Base-by-base conservation (phyloP, 306 rosid genomes). In the Arachis hypogaea region DNA sequence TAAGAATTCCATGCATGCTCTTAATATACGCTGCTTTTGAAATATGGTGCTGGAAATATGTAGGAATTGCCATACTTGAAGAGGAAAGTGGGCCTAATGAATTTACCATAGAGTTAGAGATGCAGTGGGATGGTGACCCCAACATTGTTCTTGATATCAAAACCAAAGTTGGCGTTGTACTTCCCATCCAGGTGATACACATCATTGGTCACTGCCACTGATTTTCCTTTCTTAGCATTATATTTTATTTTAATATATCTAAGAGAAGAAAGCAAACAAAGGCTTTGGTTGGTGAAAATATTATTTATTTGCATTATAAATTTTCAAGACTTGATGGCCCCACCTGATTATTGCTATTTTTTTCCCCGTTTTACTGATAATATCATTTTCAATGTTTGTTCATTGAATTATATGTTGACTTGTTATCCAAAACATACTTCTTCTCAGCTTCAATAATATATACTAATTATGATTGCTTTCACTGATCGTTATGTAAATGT, bases 91-190 rank as follows among this genome's bases (percentile, higher is more conserved):
- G 81, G 41, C 6, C 72, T 73, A 76, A 47, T 9, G 94, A 89
- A 73, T 77, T 91, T 44, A 91, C 96, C 11, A 69, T 94, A 85
- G 97, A 94, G 86, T 69, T 94, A 72, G 98, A 94, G 81, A 78
- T 94, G 85, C 93, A 94, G 56, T 94, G 98, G 98, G 98, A 94
- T 83, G 98, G 98, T 54, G 83, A 89, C 70, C 98, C 96, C 18
- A 80, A 85, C 69, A 84, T 94, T 63, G 79, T 87, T 54, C 91
- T 94, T 76, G 97, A 84, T 71, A 86, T 94, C 22, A 94, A 88
- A 80, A 94, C 98, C 62, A 72, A 60, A 75, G 69, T 94, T 60
- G 98, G 98, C 69, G 78, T 94, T 50, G 82, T 69, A 74, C 81
- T 94, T 30, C 98, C 98, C 22, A 85, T 94, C 63, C 92, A 94